Evolutionary conservation across 768 basidiomycete genomes (phyloP).

Genomic region (Boletus rubescentipes): DNA sequence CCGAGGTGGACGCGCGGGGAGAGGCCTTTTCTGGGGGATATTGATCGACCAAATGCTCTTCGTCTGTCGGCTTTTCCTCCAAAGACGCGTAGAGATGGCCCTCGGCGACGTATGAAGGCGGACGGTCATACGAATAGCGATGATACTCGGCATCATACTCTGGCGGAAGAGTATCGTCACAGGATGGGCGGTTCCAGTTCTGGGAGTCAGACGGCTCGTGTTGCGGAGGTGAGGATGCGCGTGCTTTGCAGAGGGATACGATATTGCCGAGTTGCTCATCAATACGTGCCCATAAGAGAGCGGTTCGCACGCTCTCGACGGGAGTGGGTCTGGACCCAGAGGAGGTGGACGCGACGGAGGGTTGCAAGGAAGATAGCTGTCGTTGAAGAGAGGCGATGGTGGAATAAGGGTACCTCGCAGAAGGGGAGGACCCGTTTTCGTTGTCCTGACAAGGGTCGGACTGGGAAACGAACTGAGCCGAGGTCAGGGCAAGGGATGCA

Average conservation of each 20-base stretch:
- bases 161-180: constrained; percentile 44
- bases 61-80: constrained; percentile 8
- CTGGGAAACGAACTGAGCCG: constrained; percentile 13
- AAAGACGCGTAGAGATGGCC: neutral
- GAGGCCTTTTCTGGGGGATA: constrained; percentile 24
- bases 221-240: constrained; percentile 31
- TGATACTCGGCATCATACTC: constrained; percentile 46
- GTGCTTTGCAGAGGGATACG: constrained; percentile 62
- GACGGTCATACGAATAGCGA: constrained; percentile 18
- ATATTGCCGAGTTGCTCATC: constrained; percentile 74
- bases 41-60: constrained; percentile 11
- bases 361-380: constrained; percentile 66
- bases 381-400: constrained; percentile 62
- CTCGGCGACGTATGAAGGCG: constrained; percentile 27
- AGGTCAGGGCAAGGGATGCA: constrained; percentile 18
- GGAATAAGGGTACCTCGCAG: constrained; percentile 30
- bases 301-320: constrained; percentile 52
- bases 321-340: constrained; percentile 34
- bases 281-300: constrained; percentile 72
- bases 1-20: neutral
- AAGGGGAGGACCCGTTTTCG: neutral
- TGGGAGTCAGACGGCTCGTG: constrained; percentile 39
- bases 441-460: constrained; percentile 6
- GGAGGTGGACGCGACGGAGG: constrained; percentile 21
- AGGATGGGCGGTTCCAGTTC: constrained; percentile 3